phyloP scores from a whole-genome alignment of 2,329 filamentous ascomycete species.

The Graphiopsis chlorocephala region DNA sequence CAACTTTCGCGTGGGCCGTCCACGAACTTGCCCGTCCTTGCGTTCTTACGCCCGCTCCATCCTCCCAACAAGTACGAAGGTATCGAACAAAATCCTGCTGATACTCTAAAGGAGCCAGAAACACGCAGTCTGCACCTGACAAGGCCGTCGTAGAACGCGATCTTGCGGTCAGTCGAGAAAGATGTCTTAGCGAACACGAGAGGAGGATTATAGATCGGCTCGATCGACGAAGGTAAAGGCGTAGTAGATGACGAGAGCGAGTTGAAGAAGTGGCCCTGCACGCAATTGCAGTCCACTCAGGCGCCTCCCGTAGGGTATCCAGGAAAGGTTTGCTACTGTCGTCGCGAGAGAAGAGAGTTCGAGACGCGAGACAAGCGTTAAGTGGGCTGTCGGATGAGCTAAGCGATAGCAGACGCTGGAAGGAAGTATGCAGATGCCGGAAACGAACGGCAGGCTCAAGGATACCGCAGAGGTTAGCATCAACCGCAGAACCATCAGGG shows the following conservation, averaged over 20 bases:
- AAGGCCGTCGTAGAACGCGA: not conserved
- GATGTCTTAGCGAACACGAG: not conserved
- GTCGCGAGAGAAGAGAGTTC: not conserved
- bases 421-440: constrained; percentile 3
- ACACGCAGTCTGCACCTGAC: not conserved
- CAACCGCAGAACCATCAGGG: not conserved
- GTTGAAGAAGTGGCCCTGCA: not conserved
- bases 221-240: not conserved
- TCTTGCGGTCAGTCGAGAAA: not conserved
- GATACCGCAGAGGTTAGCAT: constrained; percentile 3
- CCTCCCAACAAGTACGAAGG: constrained; percentile 13
- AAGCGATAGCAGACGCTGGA: not conserved
- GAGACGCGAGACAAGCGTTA: not conserved
- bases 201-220: not conserved
- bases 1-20: constrained; percentile 11
- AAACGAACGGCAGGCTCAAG: not conserved
- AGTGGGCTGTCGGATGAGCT: not conserved
- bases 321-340: not conserved
- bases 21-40: constrained; percentile 9
- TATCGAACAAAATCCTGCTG: not conserved
- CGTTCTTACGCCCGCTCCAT: constrained; percentile 15
- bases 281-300: not conserved
- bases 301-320: not conserved
- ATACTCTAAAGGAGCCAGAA: not conserved
- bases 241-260: not conserved